These are phyloP conservation scores for Stenogyne calaminthoides DNA, from an alignment of 305 asterid genomes.

Conservation along the genomic window DNA sequence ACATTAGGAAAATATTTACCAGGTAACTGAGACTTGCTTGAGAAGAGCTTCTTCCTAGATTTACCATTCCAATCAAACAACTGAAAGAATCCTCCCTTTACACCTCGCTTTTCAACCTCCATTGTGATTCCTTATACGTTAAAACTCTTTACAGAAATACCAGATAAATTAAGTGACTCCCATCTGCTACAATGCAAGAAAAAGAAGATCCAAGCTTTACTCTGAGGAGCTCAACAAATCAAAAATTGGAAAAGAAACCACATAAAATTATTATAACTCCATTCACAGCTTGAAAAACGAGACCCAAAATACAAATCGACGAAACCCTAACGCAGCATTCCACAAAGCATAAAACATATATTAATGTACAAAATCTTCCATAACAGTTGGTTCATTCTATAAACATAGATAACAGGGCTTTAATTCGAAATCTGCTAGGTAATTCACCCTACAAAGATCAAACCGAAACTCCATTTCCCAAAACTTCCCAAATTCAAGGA, in stretches of 20 bases:
- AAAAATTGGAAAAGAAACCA: neutral
- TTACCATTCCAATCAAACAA: conserved; percentile 95
- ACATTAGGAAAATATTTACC: conserved; percentile 49
- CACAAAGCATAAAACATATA: conserved; percentile 21
- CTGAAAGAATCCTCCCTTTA: conserved; percentile 89
- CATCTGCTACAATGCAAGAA: conserved; percentile 40
- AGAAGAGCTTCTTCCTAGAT: conserved; percentile 93
- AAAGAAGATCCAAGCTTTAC: conserved; percentile 12
- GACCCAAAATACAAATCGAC: conserved; percentile 30
- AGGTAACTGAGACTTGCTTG: conserved; percentile 69
- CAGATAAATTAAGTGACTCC: conserved; percentile 36
- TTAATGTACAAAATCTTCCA: conserved; percentile 12
- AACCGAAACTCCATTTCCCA: conserved; percentile 31
- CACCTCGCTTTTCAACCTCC: conserved; percentile 91
- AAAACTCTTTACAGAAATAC: conserved; percentile 27
- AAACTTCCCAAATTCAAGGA: conserved; percentile 34
- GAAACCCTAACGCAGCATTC: conserved; percentile 41
- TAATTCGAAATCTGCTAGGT: conserved; percentile 13
- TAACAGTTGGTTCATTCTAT: neutral
- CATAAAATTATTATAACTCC: neutral
- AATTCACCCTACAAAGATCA: conserved; percentile 30
- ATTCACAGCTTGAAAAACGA: conserved; percentile 7
- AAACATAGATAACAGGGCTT: conserved; percentile 20
- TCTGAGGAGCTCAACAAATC: conserved; percentile 8
- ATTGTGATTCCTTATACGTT: conserved; percentile 42